phyloP scores from a whole-genome alignment of 1,284 basidiomycete species.

The Stereum hirsutum region DNA sequence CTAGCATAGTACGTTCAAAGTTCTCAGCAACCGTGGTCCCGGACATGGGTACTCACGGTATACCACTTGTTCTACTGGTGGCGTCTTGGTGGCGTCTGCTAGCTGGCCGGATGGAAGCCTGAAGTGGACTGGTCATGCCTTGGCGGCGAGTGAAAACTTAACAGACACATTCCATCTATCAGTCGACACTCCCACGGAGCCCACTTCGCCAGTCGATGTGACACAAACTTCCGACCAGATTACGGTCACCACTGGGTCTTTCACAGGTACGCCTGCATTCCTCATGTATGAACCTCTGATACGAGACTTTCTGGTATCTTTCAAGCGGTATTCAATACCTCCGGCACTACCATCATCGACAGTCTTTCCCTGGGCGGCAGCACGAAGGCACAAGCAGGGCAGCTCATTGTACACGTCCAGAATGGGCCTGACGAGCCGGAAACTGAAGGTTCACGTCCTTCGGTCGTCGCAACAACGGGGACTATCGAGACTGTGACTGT shows the following conservation, averaged over 20 bases:
- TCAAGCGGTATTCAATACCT: constrained; percentile 26
- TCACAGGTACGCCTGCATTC: constrained; percentile 19
- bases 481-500: constrained; percentile 23
- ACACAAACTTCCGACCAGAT: constrained; percentile 17
- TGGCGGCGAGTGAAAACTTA: constrained; percentile 21
- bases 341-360: constrained; percentile 24
- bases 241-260: constrained; percentile 26
- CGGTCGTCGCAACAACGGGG: constrained; percentile 20
- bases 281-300: background rate
- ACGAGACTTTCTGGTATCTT: too few relatives aligned
- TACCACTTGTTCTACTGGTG: background rate
- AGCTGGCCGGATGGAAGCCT: constrained; percentile 34
- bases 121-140: constrained; percentile 33
- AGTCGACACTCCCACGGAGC: constrained; percentile 27
- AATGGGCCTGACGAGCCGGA: constrained; percentile 25
- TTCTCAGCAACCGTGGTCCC: background rate
- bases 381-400: constrained; percentile 21
- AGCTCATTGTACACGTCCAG: constrained; percentile 27
- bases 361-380: constrained; percentile 22
- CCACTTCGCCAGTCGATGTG: constrained; percentile 25
- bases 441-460: constrained; percentile 19
- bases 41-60: background rate
- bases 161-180: constrained; percentile 18
- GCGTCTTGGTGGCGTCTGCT: too few relatives aligned
- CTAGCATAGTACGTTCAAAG: constrained; percentile 24